A percentile compares a stretch with the other conserved stretches of the same genome.
These are phyloP conservation scores for Dryadomyces quercivorus DNA, from an alignment of 2,329 filamentous ascomycete genomes.

Conservation along the genomic window DNA sequence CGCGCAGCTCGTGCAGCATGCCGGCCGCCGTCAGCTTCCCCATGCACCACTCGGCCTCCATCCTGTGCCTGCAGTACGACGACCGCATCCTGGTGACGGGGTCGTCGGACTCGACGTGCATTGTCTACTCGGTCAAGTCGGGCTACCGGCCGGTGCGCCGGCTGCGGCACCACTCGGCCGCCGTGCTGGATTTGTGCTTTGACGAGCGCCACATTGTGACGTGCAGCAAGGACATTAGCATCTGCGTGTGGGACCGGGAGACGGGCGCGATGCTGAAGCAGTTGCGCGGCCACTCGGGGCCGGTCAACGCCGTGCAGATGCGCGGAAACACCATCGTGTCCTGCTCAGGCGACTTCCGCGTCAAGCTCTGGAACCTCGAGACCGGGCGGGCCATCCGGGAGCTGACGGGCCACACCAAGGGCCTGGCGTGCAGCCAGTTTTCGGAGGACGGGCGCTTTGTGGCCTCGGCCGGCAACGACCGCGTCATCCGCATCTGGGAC, in stretches of 20 bases:
- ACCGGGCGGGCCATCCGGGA: conserved; percentile 82
- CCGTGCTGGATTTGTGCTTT: conserved; percentile 88
- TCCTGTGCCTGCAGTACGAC: conserved; percentile 91
- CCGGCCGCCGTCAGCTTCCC: conserved; percentile 46
- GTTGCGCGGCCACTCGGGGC: conserved; percentile 74
- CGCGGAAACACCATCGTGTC: conserved; percentile 87
- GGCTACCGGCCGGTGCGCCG: conserved; percentile 71
- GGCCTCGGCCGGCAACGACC: conserved; percentile 88
- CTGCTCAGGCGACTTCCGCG: conserved; percentile 83
- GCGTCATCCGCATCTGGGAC: conserved; percentile 92
- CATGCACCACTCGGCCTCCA: conserved; percentile 74
- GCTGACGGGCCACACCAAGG: conserved; percentile 81
- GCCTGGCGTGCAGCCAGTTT: conserved; percentile 91
- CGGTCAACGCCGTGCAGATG: conserved; percentile 93
- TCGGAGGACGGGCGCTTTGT: conserved; percentile 90
- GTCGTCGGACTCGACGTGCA: conserved; percentile 83
- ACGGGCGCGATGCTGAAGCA: conserved; percentile 67
- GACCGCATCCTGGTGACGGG: conserved; percentile 87
- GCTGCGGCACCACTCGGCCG: conserved; percentile 67
- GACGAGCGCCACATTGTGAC: conserved; percentile 89
- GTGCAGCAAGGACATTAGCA: conserved; percentile 89
- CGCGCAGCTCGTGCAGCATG: conserved; percentile 29
- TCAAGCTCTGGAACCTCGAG: conserved; percentile 91
- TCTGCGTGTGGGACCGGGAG: conserved; percentile 85
- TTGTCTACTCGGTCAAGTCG: conserved; percentile 74